Conservation (phyloP, 768 basidiomycete genomes). For the Hygrocybe punicea region DNA sequence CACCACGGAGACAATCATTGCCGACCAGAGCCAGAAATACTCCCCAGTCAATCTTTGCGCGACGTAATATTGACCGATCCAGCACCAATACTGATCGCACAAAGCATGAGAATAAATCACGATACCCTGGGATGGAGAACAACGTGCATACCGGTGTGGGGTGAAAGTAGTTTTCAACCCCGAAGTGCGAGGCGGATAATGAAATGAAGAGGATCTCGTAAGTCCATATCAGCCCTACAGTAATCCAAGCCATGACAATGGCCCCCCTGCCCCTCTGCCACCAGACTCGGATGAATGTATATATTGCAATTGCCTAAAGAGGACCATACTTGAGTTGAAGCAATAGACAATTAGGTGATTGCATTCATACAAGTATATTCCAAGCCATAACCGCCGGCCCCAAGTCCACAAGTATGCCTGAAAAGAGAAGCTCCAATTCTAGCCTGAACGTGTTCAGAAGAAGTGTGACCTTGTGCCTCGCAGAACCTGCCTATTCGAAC, state of each 20-base stretch:
- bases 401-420: not conserved
- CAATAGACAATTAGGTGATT: not conserved
- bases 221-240: conserved; percentile 27
- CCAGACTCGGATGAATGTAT: not conserved
- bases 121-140: not conserved
- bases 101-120: not conserved
- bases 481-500: not conserved
- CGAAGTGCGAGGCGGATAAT: not conserved
- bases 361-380: conserved; percentile 1
- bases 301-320: conserved; percentile 1
- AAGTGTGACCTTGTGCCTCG: conserved; percentile 3
- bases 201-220: conserved; percentile 6
- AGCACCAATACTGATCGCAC: conserved; percentile 39
- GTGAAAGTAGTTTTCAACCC: not conserved
- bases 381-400: not conserved
- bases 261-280: not conserved
- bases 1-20: conserved; percentile 32
- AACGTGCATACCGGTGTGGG: conserved; percentile 2
- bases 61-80: conserved; percentile 34
- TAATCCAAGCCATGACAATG: not conserved
- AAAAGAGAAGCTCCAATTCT: not conserved
- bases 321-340: not conserved
- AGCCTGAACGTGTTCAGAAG: not conserved
- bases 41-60: conserved; percentile 38
- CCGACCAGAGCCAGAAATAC: conserved; percentile 47